phyloP scores from a whole-genome alignment of 2,329 filamentous ascomycete genomes.

The Exophiala sideris region DNA sequence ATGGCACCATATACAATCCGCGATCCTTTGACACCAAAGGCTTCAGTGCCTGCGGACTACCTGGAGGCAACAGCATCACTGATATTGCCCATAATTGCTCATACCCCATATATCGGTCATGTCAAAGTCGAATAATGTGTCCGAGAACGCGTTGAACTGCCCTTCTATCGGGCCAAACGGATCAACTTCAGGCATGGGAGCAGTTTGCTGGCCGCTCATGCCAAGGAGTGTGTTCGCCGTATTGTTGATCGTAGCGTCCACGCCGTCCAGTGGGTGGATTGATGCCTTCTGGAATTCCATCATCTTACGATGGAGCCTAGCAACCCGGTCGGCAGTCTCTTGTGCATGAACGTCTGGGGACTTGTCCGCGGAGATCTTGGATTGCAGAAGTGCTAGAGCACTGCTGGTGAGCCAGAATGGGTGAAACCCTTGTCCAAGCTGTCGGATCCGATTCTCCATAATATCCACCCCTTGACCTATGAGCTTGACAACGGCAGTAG shows the following conservation, averaged over 20 bases:
- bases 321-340: constrained; percentile 29
- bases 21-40: too few relatives aligned
- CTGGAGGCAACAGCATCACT: neutral
- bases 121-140: constrained; percentile 24
- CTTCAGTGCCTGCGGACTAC: too few relatives aligned
- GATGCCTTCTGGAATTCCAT: constrained; percentile 12
- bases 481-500: constrained; percentile 4
- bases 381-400: constrained; percentile 33
- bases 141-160: constrained; percentile 19
- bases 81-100: constrained; percentile 4
- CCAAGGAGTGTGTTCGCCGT: constrained; percentile 13
- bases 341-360: constrained; percentile 24
- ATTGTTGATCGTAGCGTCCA: constrained; percentile 15
- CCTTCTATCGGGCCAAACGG: constrained; percentile 11
- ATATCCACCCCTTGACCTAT: constrained; percentile 32
- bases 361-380: constrained; percentile 27
- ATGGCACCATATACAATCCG: too few relatives aligned
- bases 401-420: constrained; percentile 36
- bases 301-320: constrained; percentile 12
- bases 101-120: constrained; percentile 22
- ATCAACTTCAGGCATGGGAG: constrained; percentile 15
- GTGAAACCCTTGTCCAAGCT: constrained; percentile 36
- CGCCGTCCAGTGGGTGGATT: neutral
- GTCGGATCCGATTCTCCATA: constrained; percentile 34
- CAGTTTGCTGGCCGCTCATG: constrained; percentile 10